phyloP scores from a whole-genome alignment of 306 rosid genomes.

The Castanea mollissima region DNA sequence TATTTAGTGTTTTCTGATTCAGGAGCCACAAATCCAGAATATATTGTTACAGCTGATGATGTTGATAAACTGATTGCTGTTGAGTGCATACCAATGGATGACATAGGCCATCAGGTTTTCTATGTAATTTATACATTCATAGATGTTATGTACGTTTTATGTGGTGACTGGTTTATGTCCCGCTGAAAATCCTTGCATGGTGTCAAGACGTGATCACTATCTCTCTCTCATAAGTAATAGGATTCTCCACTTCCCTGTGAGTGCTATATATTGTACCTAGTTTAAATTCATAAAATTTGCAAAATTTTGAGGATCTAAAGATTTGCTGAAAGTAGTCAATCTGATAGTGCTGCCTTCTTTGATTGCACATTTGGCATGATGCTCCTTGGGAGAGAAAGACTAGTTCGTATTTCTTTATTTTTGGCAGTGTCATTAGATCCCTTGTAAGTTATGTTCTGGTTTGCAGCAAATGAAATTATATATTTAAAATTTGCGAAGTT shows the following conservation, averaged over 20 bases:
- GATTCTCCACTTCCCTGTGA: background rate
- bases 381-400: background rate
- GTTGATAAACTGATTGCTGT: constrained; percentile 90
- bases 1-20: constrained; percentile 19
- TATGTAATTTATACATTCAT: constrained; percentile 10
- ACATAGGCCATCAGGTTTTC: constrained; percentile 86
- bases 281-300: background rate
- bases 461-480: background rate
- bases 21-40: constrained; percentile 99
- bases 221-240: background rate
- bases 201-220: too few relatives aligned
- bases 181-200: background rate
- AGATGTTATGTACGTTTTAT: background rate
- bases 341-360: background rate
- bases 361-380: background rate
- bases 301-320: background rate
- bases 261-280: background rate
- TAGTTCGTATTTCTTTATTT: background rate
- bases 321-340: background rate
- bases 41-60: constrained; percentile 87
- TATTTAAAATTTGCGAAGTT: background rate
- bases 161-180: background rate
- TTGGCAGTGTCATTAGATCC: background rate
- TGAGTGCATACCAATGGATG: constrained; percentile 99
- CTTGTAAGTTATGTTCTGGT: background rate